phyloP scores from a whole-genome alignment of 2,329 filamentous ascomycete species.

The Dothiorella sarmentorum region DNA sequence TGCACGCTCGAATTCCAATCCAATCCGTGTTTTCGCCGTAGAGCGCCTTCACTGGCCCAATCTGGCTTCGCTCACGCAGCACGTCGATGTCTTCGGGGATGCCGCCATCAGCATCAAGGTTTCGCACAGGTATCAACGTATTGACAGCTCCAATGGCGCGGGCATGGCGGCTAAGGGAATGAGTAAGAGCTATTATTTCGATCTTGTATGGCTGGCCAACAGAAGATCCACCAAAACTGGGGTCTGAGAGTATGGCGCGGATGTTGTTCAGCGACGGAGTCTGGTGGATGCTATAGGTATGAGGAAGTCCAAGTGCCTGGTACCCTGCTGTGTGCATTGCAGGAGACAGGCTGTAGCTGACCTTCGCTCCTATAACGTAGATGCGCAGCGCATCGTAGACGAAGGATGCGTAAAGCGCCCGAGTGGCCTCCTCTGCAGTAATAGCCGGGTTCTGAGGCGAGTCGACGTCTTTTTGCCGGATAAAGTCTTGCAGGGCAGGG shows the following conservation, averaged over 20 bases:
- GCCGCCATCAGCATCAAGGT: conserved; percentile 54
- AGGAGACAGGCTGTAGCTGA: conserved; percentile 70
- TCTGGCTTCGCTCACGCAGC: conserved; percentile 58
- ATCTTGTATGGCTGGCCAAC: conserved; percentile 73
- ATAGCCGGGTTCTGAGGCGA: conserved; percentile 41
- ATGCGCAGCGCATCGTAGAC: conserved; percentile 67
- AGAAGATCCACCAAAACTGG: conserved; percentile 68
- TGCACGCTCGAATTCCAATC: conserved; percentile 72
- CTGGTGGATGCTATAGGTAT: conserved; percentile 63
- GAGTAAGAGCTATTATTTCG: conserved; percentile 62
- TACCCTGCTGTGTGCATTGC: conserved; percentile 75
- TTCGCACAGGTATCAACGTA: conserved; percentile 68
- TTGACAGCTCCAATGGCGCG: conserved; percentile 74
- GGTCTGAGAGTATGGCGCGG: conserved; percentile 61
- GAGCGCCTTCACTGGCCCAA: conserved; percentile 64
- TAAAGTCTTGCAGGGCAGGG: not conserved
- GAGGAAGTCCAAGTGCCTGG: conserved; percentile 63
- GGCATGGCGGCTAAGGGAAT: conserved; percentile 68
- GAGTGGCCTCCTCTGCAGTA: conserved; percentile 61
- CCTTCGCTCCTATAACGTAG: conserved; percentile 70
- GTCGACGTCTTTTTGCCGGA: not conserved
- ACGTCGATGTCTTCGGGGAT: conserved; percentile 54
- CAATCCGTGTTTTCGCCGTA: conserved; percentile 82
- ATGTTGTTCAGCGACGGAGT: conserved; percentile 61
- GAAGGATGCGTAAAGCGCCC: conserved; percentile 64